phyloP scores from a whole-genome alignment of 2,329 filamentous ascomycete species.

The Aschersonia sp. region DNA sequence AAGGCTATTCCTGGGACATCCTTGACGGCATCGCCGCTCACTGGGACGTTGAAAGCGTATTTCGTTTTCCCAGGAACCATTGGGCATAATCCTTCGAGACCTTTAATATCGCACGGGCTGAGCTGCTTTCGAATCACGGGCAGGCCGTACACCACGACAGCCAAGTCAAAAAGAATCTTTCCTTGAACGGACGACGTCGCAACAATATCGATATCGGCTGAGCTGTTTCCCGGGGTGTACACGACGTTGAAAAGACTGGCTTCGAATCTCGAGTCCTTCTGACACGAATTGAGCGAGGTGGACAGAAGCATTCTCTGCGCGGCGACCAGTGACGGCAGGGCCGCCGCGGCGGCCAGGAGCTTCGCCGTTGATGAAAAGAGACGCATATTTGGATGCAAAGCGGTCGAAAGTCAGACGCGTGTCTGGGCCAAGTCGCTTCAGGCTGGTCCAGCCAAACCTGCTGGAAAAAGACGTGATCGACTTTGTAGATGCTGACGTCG shows the following conservation, averaged over 20 bases:
- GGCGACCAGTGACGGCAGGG: constrained; percentile 2
- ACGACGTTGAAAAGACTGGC: constrained; percentile 72
- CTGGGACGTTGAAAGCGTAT: constrained; percentile 50
- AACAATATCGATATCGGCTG: constrained; percentile 54
- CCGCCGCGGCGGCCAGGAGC: constrained; percentile 1
- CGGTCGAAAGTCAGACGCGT: too few species aligned
- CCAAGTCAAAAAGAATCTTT: constrained; percentile 45
- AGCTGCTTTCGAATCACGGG: constrained; percentile 46
- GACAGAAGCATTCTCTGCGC: constrained; percentile 15
- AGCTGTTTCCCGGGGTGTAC: constrained; percentile 56
- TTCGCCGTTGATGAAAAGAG: constrained; percentile 1
- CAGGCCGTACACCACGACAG: constrained; percentile 34
- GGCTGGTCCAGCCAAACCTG: not conserved
- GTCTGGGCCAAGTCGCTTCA: too few species aligned
- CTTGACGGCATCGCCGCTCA: constrained; percentile 39
- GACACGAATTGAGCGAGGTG: constrained; percentile 65
- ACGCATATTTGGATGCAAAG: constrained; percentile 1
- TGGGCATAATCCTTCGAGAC: constrained; percentile 63
- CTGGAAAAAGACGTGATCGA: not conserved
- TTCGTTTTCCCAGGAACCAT: constrained; percentile 76
- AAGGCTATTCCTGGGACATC: constrained; percentile 72
- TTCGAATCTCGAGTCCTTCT: constrained; percentile 64
- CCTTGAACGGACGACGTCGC: constrained; percentile 65
- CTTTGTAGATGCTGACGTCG: too few species aligned
- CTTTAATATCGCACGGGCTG: constrained; percentile 53